Percentiles rank a stretch among this genome's conserved stretches.
These are phyloP conservation scores for Chaetomiaceae sp. DNA, from an alignment of 2,329 filamentous ascomycete species.

Conservation along the genomic window DNA sequence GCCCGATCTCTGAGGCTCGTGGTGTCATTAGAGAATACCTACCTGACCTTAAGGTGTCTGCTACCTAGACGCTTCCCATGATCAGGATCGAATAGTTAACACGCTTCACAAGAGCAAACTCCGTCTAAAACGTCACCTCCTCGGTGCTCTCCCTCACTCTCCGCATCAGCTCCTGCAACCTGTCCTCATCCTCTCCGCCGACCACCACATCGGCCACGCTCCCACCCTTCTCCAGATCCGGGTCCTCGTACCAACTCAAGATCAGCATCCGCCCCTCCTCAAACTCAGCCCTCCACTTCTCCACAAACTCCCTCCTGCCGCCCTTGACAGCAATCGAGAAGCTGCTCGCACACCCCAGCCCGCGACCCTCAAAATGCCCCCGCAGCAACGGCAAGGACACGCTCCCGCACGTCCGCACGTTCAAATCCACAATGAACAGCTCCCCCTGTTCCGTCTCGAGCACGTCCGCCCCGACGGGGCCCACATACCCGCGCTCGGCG, in stretches of 20 bases:
- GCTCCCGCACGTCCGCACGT: constrained; percentile 30
- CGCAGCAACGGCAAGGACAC: constrained; percentile 27
- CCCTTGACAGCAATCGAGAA: constrained; percentile 26
- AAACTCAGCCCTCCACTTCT: constrained; percentile 24
- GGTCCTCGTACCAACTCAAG: constrained; percentile 30
- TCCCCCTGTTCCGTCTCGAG: constrained; percentile 25
- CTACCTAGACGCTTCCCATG: too few relatives aligned
- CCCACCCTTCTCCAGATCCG: constrained; percentile 10
- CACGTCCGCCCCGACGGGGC: constrained; percentile 30
- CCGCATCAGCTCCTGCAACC: constrained; percentile 22
- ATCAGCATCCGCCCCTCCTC: constrained; percentile 26
- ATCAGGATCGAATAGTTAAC: too few relatives aligned
- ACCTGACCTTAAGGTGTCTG: too few relatives aligned
- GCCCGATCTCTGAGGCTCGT: too few relatives aligned
- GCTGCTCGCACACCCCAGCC: constrained; percentile 25
- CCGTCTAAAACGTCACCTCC: constrained; percentile 27
- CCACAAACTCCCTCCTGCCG: constrained; percentile 25
- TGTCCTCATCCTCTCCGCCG: constrained; percentile 24
- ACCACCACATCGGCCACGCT: constrained; percentile 30
- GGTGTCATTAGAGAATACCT: too few relatives aligned
- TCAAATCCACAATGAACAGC: constrained; percentile 31
- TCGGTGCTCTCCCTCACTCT: constrained; percentile 25
- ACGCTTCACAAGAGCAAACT: not conserved
- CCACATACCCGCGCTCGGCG: constrained; percentile 27
- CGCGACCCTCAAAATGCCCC: constrained; percentile 26